A percentile compares a stretch with the other conserved stretches of the same genome.
These are phyloP conservation scores for Cyberlindnera mycetangii DNA, from an alignment of 805 yeast genomes.

Conservation along the genomic window DNA sequence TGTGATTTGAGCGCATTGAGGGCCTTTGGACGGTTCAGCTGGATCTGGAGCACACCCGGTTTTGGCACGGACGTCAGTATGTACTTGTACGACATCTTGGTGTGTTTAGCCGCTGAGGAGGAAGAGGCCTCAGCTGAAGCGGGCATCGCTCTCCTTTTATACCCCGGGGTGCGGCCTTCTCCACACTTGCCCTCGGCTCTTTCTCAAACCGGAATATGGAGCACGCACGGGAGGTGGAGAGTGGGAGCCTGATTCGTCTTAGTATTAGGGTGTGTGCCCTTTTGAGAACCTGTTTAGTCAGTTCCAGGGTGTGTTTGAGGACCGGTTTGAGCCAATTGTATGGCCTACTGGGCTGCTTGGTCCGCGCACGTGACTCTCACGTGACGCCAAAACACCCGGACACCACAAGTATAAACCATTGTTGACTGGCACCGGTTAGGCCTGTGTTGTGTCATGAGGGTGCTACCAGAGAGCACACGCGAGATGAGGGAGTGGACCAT, in stretches of 20 bases:
- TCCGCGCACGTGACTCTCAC: too few relatives aligned
- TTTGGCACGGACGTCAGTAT: conserved; percentile 23
- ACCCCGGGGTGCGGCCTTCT: not conserved
- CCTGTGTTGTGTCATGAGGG: too few relatives aligned
- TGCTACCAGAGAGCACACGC: not conserved
- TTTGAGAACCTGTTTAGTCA: too few relatives aligned
- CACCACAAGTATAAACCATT: not conserved
- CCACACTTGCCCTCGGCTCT: conserved; percentile 1
- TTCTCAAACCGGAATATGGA: conserved; percentile 2
- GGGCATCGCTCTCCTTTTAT: not conserved
- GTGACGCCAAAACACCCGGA: not conserved
- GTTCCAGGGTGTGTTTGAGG: not conserved
- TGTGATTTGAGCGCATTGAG: conserved; percentile 24
- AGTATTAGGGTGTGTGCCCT: too few relatives aligned
- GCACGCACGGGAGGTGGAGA: too few relatives aligned
- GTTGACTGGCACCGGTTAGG: too few relatives aligned
- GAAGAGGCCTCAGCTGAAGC: too few relatives aligned
- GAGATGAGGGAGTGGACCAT: conserved; percentile 45
- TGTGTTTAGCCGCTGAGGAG: not conserved
- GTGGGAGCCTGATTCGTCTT: too few relatives aligned
- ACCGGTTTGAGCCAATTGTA: too few relatives aligned
- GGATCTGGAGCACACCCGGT: conserved; percentile 25
- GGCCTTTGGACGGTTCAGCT: conserved; percentile 29
- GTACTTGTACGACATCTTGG: conserved; percentile 19
- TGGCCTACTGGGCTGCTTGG: too few relatives aligned